Evolutionary conservation across 495 filamentous ascomycete species (phyloP), one percentile per base, ranked within the genome.

Genomic region (Cercophora samala): DNA sequence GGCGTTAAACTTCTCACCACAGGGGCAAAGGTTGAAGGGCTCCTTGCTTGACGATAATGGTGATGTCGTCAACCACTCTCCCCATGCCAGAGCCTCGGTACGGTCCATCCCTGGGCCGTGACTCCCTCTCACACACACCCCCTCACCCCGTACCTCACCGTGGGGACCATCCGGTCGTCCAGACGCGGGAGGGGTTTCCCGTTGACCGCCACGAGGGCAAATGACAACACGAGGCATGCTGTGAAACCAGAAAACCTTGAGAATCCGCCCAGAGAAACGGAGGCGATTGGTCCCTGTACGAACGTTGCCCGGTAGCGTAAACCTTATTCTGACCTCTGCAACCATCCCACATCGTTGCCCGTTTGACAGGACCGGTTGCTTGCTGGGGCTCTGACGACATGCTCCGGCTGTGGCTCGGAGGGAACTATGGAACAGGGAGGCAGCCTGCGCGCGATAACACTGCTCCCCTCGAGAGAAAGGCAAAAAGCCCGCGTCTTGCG

Each of bases 261-360:
- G 13, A 29, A 13, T 46, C 15, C 8, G 42, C 11, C 17, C 46
- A 13, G 22, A 13, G 1, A 15, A 17, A 25, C 42, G 9, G 15
- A 5, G 24, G 32, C 26, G n/a, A 68, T 56, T 62, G 62, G 63
- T 26, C n/a, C 9, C 11, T 32, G 29, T 68, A 58, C 62, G 58
- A 58, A n/a, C 24, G 54, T 5, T 46, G 22, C 19, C 58, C 37
- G 18, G 51, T 70, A 70, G 68, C 65, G 68, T 26, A 63, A 70
- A 70, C 68, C 63, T 63, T 70, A 67, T 65, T 65, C 37, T 46
- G 37, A 46, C 37, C 37, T 59, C 5, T 65, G 66, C 59, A 64
- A 22, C 13, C 37, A 46, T 46, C 37, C 37, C 37, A 46, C 37
- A 46, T 46, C 37, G 1, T 17, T 17, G 0, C 37, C 37, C 37